phyloP scores from a whole-genome alignment of 2,329 filamentous ascomycete species.

The Aspergillus sp. region DNA sequence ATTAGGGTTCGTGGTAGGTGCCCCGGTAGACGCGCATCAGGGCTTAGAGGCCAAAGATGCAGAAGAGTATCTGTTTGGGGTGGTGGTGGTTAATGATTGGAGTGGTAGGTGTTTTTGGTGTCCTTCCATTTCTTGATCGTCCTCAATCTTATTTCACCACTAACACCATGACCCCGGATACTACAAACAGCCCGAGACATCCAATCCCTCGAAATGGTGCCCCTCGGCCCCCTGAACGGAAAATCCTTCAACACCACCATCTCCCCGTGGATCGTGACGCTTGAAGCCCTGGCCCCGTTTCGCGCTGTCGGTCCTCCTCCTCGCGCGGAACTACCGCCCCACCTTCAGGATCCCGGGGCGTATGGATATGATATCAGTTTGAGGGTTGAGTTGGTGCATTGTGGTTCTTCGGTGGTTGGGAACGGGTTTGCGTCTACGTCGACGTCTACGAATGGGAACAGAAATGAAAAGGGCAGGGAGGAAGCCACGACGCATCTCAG shows the following conservation, averaged over 20 bases:
- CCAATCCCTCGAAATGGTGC: constrained; percentile 61
- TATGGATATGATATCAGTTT: constrained; percentile 25
- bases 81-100: constrained; percentile 65
- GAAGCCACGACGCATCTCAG: background rate
- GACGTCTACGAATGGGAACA: no score
- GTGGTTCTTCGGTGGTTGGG: background rate
- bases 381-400: constrained; percentile 19
- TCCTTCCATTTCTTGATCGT: no score
- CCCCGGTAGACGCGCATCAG: constrained; percentile 37
- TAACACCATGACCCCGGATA: no score
- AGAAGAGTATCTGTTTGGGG: constrained; percentile 61
- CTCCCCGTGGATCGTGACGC: constrained; percentile 61
- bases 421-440: no score
- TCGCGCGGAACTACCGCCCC: constrained; percentile 11
- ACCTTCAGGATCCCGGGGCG: constrained; percentile 17
- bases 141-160: no score
- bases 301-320: constrained; percentile 16
- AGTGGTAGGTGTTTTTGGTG: constrained; percentile 15
- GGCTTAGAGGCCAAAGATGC: constrained; percentile 48
- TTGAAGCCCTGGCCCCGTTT: constrained; percentile 54
- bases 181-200: constrained; percentile 47
- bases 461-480: no score
- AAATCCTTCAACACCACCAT: constrained; percentile 63
- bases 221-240: constrained; percentile 60
- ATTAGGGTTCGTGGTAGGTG: constrained; percentile 48